Evolutionary conservation across 495 filamentous ascomycete genomes (phyloP).

Genomic region (Penicillium cataractarum): DNA sequence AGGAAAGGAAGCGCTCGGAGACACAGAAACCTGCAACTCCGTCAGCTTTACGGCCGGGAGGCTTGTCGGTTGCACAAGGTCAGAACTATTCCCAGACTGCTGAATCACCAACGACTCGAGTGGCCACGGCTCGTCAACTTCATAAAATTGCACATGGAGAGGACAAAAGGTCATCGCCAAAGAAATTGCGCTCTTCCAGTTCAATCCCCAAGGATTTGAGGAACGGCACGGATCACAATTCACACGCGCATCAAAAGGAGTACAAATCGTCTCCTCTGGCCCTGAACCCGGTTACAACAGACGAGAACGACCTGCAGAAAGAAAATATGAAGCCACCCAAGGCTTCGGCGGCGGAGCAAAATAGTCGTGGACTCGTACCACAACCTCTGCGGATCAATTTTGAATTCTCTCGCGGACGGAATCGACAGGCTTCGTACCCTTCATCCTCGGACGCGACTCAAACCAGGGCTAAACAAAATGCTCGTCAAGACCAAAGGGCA

Average conservation of each 20-base stretch:
- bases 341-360: neutral
- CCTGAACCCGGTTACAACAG: conserved; percentile 24
- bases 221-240: conserved; percentile 3
- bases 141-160: conserved; percentile 1
- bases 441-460: neutral
- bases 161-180: neutral
- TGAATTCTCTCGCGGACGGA: conserved; percentile 14
- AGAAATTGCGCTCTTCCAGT: neutral
- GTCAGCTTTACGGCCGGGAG: neutral
- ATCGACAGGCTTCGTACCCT: conserved; percentile 7
- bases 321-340: neutral
- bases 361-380: neutral
- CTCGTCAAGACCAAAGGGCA: conserved; percentile 1
- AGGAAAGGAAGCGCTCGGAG: conserved; percentile 17
- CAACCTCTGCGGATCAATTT: conserved; percentile 3
- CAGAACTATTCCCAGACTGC: neutral
- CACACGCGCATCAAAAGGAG: conserved; percentile 23
- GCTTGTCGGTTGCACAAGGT: neutral
- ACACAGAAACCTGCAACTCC: neutral
- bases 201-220: neutral
- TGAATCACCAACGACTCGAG: conserved; percentile 4
- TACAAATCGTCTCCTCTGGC: conserved; percentile 45
- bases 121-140: conserved; percentile 12
- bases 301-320: conserved; percentile 3
- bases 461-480: neutral